These are phyloP conservation scores for Actinomucor elegans DNA, from an alignment of 371 early-diverging fungal genomes.

Conservation along the genomic window DNA sequence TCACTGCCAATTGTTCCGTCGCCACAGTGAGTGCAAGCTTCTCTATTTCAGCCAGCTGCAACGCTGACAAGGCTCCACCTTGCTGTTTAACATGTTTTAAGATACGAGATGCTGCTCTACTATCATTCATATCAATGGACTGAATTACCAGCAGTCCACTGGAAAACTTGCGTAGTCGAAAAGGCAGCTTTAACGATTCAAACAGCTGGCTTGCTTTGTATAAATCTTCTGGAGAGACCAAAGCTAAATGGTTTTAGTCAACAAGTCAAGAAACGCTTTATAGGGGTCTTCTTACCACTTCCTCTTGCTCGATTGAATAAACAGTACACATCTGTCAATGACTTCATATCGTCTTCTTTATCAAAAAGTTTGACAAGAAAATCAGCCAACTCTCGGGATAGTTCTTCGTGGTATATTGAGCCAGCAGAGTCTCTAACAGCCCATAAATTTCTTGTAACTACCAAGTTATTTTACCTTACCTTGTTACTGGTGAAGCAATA, in stretches of 20 bases:
- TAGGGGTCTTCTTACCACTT: conserved; percentile 55
- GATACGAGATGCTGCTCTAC: conserved; percentile 62
- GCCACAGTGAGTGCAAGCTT: conserved; percentile 68
- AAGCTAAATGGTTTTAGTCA: conserved; percentile 43
- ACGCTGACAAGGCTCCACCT: conserved; percentile 59
- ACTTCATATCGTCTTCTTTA: conserved; percentile 68
- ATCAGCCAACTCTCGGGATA: conserved; percentile 82
- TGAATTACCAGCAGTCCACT: conserved; percentile 81
- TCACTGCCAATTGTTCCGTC: conserved; percentile 74
- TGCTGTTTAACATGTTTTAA: conserved; percentile 53
- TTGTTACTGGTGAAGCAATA: conserved; percentile 86
- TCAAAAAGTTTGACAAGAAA: conserved; percentile 68
- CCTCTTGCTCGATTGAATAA: conserved; percentile 91
- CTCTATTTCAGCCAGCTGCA: conserved; percentile 69
- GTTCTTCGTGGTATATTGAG: conserved; percentile 79
- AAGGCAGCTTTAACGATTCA: conserved; percentile 64
- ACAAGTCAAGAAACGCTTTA: neutral
- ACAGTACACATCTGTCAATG: conserved; percentile 90
- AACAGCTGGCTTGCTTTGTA: conserved; percentile 73
- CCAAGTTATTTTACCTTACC: conserved; percentile 48
- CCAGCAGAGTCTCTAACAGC: conserved; percentile 73
- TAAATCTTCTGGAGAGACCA: conserved; percentile 88
- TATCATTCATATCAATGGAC: conserved; percentile 70
- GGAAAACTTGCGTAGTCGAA: conserved; percentile 71
- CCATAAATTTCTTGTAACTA: too few relatives aligned